Conservation (phyloP, 2,329 filamentous ascomycete genomes). For the Trichophyton verrucosum region DNA sequence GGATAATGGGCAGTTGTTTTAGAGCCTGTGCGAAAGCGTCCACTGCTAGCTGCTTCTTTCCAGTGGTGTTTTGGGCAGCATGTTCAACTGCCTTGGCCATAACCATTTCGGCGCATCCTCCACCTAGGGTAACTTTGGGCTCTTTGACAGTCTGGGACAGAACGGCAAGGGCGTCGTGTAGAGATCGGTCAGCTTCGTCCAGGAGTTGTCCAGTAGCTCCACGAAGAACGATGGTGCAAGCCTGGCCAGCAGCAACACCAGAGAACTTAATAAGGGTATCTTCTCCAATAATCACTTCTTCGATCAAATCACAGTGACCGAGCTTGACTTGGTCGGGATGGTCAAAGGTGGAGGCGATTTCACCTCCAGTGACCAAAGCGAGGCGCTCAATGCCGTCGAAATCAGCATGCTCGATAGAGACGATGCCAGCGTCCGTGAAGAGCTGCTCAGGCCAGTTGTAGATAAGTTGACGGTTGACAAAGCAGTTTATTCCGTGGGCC, state of each 20-base stretch:
- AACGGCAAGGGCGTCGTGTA: constrained; percentile 92
- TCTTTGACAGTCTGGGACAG: constrained; percentile 93
- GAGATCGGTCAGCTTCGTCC: constrained; percentile 88
- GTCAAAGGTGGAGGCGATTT: constrained; percentile 96
- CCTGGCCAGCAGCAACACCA: constrained; percentile 81
- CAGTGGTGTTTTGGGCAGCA: constrained; percentile 82
- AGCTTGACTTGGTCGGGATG: constrained; percentile 96
- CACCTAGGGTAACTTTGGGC: constrained; percentile 84
- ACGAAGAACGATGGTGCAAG: constrained; percentile 91
- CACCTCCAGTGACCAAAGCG: constrained; percentile 87
- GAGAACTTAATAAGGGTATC: constrained; percentile 97
- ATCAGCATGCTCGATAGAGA: constrained; percentile 97
- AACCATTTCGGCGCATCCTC: constrained; percentile 94
- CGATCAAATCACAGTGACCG: constrained; percentile 86
- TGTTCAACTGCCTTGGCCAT: constrained; percentile 98
- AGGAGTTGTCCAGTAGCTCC: constrained; percentile 94
- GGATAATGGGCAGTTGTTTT: constrained; percentile 85
- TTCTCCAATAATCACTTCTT: constrained; percentile 97
- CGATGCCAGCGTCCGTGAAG: constrained; percentile 93
- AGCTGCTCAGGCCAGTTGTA: constrained; percentile 99
- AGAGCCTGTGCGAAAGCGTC: constrained; percentile 79
- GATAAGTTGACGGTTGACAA: constrained; percentile 97
- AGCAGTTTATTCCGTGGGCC: constrained; percentile 97
- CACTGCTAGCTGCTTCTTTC: constrained; percentile 92
- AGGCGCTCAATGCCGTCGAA: constrained; percentile 96